These are phyloP conservation scores for Jamesozyma piceae DNA, from an alignment of 805 yeast species.

Conservation along the genomic window DNA sequence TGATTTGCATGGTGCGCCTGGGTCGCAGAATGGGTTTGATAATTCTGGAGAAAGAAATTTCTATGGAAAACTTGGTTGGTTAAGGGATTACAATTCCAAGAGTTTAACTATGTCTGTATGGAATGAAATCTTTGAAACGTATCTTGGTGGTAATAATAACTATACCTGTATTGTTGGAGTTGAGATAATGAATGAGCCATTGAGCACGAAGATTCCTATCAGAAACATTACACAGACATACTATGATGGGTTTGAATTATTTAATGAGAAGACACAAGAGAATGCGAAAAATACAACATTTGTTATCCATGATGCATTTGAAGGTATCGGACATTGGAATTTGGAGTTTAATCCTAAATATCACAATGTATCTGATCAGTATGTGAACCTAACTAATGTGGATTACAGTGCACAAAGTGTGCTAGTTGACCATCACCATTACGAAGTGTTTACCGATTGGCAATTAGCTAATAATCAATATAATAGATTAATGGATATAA, in stretches of 20 bases:
- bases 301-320: conserved; percentile 61
- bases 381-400: conserved; percentile 30
- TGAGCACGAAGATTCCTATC: conserved; percentile 40
- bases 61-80: conserved; percentile 36
- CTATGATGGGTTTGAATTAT: conserved; percentile 28
- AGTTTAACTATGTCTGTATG: conserved; percentile 43
- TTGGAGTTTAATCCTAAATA: conserved; percentile 31
- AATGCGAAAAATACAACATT: conserved; percentile 32
- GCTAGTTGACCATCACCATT: conserved; percentile 81
- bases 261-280: conserved; percentile 9
- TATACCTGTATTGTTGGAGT: conserved; percentile 52
- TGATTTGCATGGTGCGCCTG: conserved; percentile 76
- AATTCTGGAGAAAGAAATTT: conserved; percentile 59
- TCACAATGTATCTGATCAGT: conserved; percentile 24
- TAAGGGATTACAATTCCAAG: conserved; percentile 32
- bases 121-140: conserved; percentile 41
- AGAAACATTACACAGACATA: conserved; percentile 26
- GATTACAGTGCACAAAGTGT: conserved; percentile 46
- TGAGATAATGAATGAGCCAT: conserved; percentile 65
- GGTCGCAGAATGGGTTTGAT: conserved; percentile 81
- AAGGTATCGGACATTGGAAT: conserved; percentile 48
- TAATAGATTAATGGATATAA: conserved; percentile 27
- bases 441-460: conserved; percentile 68
- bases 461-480: conserved; percentile 41
- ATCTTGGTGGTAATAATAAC: conserved; percentile 15